Evolutionary conservation across 352 stramenopile genomes (phyloP), one percentile per base, ranked within the genome.

Genomic region (Phytophthora uliginosa): DNA sequence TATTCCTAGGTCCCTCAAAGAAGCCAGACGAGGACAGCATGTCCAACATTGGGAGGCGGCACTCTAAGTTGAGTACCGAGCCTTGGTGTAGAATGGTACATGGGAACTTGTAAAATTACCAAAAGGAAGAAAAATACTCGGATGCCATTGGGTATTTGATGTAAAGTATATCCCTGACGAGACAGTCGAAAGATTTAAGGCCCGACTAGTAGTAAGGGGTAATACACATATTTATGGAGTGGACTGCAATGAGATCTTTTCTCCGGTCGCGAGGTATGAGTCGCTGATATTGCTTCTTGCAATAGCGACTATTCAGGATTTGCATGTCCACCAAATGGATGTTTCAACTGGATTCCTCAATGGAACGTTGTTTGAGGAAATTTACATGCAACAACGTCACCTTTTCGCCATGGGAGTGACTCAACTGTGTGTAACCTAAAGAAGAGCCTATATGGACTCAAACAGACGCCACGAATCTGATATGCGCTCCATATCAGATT

Each of bases 161-260:
- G 28, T 48, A 7, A 57, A 55, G 26, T 54, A 64, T 48, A 45
- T 55, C 28, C 22, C 26, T 17, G 34, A 40, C 15, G 9, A 8
- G 34, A 17, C 18, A 9, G 20, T 58, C 36, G 48, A 57, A 0
- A 38, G 12, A 13, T 66, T 57, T 66, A 51, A 58, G 17, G 48
- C 31, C 18, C 48, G 47, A 8, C 26, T 58, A 26, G 59, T 48
- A 36, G 33, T 58, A 28, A 36, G 33, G 20, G 59, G 48, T 26
- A 66, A 66, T 40, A 59, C 48, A 18, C 59, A 66, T 28, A 58
- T 18, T 3, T 6, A 66, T 7, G 31, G 59, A 36, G 22, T 66
- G 17, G 59, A 59, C 28, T 59, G 10, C 18, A 33, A 58, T 59
- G 33, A 42, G 33, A 52, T 58, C 13, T 66, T 57, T 18, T 58